A percentile compares a stretch with the other conserved stretches of the same genome.
Conservation (phyloP, 768 basidiomycete species). For the Lyophyllum decastes region DNA sequence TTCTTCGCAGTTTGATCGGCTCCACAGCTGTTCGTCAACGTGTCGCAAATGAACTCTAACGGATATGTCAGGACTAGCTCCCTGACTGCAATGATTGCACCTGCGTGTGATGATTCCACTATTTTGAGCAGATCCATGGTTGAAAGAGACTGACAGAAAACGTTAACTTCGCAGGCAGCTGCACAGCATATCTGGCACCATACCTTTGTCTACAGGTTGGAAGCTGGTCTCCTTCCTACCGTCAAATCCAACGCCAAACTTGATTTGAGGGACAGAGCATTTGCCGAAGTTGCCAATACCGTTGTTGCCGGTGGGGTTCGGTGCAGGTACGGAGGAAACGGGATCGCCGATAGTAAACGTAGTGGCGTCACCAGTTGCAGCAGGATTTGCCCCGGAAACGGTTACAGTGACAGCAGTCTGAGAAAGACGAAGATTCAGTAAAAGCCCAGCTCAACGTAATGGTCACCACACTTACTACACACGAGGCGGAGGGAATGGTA, state of each 20-base stretch:
- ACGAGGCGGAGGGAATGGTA: constrained; percentile 14
- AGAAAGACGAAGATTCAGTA: not conserved
- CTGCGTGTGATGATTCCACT: constrained; percentile 53
- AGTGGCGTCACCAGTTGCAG: constrained; percentile 25
- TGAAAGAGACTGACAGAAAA: constrained; percentile 36
- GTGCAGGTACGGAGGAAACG: constrained; percentile 17
- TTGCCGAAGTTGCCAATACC: constrained; percentile 49
- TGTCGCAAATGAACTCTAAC: constrained; percentile 54
- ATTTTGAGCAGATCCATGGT: constrained; percentile 57
- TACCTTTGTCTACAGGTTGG: constrained; percentile 51
- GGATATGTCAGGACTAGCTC: not conserved
- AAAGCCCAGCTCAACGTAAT: not conserved
- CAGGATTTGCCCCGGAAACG: constrained; percentile 29
- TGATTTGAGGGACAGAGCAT: constrained; percentile 58
- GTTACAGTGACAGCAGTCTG: constrained; percentile 37
- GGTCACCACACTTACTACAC: constrained; percentile 12
- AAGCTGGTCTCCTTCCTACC: constrained; percentile 60
- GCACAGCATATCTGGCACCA: constrained; percentile 6
- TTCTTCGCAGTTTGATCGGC: constrained; percentile 55
- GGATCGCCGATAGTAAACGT: constrained; percentile 30
- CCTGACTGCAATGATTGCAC: not conserved
- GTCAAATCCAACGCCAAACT: constrained; percentile 60
- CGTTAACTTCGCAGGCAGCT: not conserved
- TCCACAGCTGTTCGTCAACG: constrained; percentile 50
- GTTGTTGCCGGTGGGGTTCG: constrained; percentile 15